phyloP scores from a whole-genome alignment of 495 filamentous ascomycete genomes.

The Wilcoxina mikolae region DNA sequence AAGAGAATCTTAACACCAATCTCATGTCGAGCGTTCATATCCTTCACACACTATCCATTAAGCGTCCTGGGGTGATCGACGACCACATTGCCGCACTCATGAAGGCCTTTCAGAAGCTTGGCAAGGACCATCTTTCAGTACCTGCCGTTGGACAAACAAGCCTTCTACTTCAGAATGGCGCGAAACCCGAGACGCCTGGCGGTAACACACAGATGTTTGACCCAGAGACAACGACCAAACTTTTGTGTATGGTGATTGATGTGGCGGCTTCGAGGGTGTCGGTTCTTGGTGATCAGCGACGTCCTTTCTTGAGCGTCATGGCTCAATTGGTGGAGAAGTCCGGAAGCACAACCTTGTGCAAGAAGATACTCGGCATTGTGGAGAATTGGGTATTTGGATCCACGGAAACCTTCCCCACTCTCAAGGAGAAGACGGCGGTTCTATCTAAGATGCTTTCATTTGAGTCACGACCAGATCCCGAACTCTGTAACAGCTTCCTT shows the following conservation, averaged over 20 bases:
- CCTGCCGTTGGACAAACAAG: slow-evolving; percentile 38
- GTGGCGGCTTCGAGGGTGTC: slow-evolving; percentile 83
- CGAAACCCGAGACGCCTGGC: slow-evolving; percentile 31
- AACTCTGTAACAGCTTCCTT: slow-evolving; percentile 78
- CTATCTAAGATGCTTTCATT: slow-evolving; percentile 95
- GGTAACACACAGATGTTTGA: slow-evolving; percentile 46
- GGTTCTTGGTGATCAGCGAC: slow-evolving; percentile 73
- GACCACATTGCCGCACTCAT: slow-evolving; percentile 74
- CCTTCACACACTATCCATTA: slow-evolving; percentile 75
- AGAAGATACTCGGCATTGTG: slow-evolving; percentile 87
- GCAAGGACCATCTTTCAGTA: slow-evolving; percentile 79
- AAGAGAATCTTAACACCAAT: slow-evolving; percentile 62
- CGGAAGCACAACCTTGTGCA: slow-evolving; percentile 63
- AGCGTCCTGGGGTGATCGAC: slow-evolving; percentile 72
- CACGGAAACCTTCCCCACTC: slow-evolving; percentile 79
- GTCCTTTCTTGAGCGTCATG: slow-evolving; percentile 86
- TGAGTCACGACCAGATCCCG: slow-evolving; percentile 64
- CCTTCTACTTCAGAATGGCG: slow-evolving; percentile 29
- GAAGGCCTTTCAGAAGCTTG: slow-evolving; percentile 87
- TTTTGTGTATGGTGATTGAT: slow-evolving; percentile 90
- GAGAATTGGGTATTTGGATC: slow-evolving; percentile 90
- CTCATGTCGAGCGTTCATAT: slow-evolving; percentile 79
- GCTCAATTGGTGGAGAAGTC: slow-evolving; percentile 93
- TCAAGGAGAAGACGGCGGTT: slow-evolving; percentile 96
- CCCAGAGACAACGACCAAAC: slow-evolving; percentile 62